Conservation (phyloP, 208 protist species). For the Crithidia acanthocephali region DNA sequence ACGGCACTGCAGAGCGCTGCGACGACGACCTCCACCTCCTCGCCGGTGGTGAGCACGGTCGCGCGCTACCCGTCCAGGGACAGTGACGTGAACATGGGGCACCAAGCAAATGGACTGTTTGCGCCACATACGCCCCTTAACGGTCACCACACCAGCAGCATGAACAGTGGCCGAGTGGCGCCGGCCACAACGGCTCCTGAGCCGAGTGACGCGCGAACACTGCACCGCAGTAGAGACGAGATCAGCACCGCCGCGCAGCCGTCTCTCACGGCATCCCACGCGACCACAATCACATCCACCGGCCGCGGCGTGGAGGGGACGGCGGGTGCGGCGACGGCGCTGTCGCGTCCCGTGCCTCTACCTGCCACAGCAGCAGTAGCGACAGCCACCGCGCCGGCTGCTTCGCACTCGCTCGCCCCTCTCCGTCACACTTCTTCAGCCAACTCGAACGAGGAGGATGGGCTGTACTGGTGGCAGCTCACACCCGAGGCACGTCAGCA, state of each 20-base stretch:
- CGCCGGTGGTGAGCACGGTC: background rate
- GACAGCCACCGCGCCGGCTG: background rate
- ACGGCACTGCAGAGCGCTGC: background rate
- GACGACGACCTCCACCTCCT: background rate
- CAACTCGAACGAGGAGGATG: conserved; percentile 10
- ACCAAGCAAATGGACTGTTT: background rate
- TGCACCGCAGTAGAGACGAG: too few relatives aligned
- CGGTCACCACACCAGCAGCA: background rate
- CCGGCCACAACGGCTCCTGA: too few relatives aligned
- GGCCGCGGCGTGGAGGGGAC: background rate
- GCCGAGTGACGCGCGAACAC: background rate
- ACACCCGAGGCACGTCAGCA: conserved; percentile 52
- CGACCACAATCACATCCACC: too few relatives aligned
- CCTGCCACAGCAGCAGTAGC: background rate
- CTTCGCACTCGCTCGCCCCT: background rate
- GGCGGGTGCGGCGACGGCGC: too few relatives aligned
- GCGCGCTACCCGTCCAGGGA: conserved; percentile 9
- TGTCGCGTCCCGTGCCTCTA: background rate
- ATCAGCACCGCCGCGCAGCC: too few relatives aligned
- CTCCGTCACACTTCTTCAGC: background rate
- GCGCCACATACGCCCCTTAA: background rate
- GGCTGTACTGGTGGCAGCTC: conserved; percentile 76
- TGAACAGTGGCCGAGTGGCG: background rate
- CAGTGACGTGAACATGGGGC: background rate
- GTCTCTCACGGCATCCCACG: background rate